A percentile compares a stretch with the other conserved stretches of the same genome.
Conservation (phyloP, 176 grass and related monocot genomes). For the Miscanthus lutarioriparius region DNA sequence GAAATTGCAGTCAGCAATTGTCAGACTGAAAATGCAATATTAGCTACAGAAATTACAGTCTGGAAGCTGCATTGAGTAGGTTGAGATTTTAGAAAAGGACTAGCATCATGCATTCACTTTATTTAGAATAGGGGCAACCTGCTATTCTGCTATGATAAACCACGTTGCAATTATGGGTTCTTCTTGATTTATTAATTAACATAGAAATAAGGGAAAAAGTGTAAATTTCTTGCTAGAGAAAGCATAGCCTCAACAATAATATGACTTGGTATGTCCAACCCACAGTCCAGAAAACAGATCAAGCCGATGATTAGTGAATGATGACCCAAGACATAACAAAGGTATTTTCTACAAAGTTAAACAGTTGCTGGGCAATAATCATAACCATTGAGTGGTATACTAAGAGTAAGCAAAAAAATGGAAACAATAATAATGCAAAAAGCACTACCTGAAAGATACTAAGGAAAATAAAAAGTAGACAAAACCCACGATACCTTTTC, state of each 20-base stretch:
- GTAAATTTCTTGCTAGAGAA: slow-evolving; percentile 4
- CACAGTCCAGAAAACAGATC: not conserved
- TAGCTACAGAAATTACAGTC: slow-evolving; percentile 18
- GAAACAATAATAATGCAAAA: not conserved
- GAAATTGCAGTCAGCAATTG: slow-evolving; percentile 5
- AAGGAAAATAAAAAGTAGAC: not conserved
- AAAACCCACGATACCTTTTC: slow-evolving; percentile 47
- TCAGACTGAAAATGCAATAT: not conserved
- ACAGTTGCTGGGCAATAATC: not conserved
- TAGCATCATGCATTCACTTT: not conserved
- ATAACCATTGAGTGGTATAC: not conserved
- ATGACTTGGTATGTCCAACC: not conserved
- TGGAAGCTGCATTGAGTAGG: not conserved
- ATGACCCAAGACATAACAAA: slow-evolving; percentile 14
- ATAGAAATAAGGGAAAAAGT: not conserved
- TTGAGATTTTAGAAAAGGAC: not conserved
- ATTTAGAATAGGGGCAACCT: not conserved
- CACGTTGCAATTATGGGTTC: not conserved
- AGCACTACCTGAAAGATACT: not conserved
- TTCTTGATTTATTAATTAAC: not conserved
- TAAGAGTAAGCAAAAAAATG: not conserved
- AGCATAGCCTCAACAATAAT: not conserved
- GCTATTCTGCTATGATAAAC: not conserved
- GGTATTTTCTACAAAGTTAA: slow-evolving; percentile 13
- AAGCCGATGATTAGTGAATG: not conserved